These are phyloP conservation scores for Oenanthe javanica DNA, from an alignment of 140 eudicot genomes.

Conservation along the genomic window DNA sequence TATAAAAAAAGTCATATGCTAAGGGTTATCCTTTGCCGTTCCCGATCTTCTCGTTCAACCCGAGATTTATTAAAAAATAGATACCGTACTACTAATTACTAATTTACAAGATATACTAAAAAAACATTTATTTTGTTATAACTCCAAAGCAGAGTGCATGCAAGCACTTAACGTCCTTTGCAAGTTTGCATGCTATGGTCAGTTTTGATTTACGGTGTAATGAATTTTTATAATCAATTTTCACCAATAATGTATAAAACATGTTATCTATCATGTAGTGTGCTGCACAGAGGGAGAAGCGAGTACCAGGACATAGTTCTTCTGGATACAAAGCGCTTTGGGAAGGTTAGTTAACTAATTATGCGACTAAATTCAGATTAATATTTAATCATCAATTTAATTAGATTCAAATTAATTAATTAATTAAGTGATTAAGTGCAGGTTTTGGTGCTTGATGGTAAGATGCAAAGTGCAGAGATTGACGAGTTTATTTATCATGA, in stretches of 20 bases:
- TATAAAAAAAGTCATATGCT: too few relatives aligned
- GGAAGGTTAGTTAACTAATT: constrained; percentile 39
- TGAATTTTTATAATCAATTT: too few relatives aligned
- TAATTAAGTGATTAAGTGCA: constrained; percentile 11
- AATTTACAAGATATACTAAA: too few relatives aligned
- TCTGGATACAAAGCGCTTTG: constrained; percentile 84
- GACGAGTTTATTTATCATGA: constrained; percentile 97
- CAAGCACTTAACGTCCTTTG: background rate
- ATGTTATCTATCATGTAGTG: constrained; percentile 27
- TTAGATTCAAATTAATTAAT: background rate
- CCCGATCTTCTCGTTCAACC: too few relatives aligned
- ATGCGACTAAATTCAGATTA: constrained; percentile 26
- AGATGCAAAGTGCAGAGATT: constrained; percentile 91
- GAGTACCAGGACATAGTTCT: constrained; percentile 85
- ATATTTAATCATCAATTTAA: background rate
- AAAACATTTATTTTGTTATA: background rate
- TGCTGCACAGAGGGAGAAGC: constrained; percentile 76
- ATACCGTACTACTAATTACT: too few relatives aligned
- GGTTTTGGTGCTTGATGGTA: constrained; percentile 93
- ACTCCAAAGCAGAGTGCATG: background rate
- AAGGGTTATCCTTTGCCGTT: too few relatives aligned
- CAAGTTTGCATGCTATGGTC: background rate
- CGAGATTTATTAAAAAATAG: too few relatives aligned
- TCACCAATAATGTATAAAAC: too few relatives aligned
- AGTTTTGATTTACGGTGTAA: too few relatives aligned